phyloP scores from a whole-genome alignment of 352 stramenopile genomes.

The Phytophthora lateralis region DNA sequence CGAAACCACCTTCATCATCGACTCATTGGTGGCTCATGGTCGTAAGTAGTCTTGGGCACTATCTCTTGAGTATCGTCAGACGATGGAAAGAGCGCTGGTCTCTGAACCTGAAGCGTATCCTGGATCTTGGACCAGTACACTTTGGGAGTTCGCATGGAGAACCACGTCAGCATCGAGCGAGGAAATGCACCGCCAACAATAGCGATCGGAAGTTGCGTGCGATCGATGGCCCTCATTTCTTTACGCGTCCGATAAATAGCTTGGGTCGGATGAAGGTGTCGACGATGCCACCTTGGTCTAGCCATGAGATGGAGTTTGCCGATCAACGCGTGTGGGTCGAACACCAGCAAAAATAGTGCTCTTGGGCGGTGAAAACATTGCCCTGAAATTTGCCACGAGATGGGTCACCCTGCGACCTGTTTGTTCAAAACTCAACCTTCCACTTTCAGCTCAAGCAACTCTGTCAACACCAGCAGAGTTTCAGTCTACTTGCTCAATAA shows the following conservation, averaged over 20 bases:
- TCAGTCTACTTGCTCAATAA: neutral
- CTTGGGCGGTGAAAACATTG: slow-evolving; percentile 13
- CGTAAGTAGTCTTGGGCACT: neutral
- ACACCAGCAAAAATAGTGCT: slow-evolving; percentile 25
- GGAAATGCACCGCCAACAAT: slow-evolving; percentile 16
- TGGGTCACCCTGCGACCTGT: neutral
- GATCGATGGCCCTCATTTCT: slow-evolving; percentile 16
- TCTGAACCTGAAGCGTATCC: too few relatives aligned
- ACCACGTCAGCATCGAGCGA: neutral
- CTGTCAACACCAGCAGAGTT: neutral
- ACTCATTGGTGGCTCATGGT: neutral
- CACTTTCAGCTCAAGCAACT: slow-evolving; percentile 5
- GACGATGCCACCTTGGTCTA: neutral
- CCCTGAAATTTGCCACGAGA: slow-evolving; percentile 9
- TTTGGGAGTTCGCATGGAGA: neutral
- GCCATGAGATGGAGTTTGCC: slow-evolving; percentile 4
- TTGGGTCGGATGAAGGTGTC: neutral
- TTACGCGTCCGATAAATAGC: slow-evolving; percentile 28
- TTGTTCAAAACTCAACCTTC: slow-evolving; percentile 20
- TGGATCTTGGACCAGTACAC: too few relatives aligned
- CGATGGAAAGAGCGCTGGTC: too few relatives aligned
- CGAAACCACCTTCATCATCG: neutral
- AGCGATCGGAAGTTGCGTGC: slow-evolving; percentile 11
- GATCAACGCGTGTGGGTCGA: neutral
- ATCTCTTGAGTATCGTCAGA: too few relatives aligned